These are phyloP conservation scores for Podila epigama DNA, from an alignment of 192 early-diverging fungal species.

Conservation along the genomic window DNA sequence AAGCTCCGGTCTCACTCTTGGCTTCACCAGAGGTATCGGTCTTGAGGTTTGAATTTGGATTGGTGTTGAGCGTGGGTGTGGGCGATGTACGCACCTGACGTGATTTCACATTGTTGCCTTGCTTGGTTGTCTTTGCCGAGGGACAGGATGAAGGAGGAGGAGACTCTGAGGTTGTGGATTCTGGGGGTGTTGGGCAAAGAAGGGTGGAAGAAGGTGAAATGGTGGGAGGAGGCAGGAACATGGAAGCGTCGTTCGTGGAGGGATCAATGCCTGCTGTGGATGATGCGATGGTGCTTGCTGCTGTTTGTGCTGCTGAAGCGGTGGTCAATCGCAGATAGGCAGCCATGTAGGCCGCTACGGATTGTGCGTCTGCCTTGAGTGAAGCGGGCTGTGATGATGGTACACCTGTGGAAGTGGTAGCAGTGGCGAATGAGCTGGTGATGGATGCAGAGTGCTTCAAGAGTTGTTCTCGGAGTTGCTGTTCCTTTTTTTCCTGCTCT, in stretches of 20 bases:
- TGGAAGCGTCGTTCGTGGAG: background rate
- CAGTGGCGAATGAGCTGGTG: background rate
- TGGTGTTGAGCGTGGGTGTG: background rate
- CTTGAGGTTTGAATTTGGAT: background rate
- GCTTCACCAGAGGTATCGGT: background rate
- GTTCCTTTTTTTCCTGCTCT: constrained; percentile 18
- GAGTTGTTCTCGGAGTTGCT: constrained; percentile 3
- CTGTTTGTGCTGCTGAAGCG: constrained; percentile 1
- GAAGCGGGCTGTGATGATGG: background rate
- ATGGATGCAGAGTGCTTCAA: background rate
- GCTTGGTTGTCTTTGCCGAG: background rate
- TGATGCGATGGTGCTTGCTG: background rate
- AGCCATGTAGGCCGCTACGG: constrained; percentile 46
- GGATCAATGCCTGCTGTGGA: background rate
- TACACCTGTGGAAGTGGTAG: background rate
- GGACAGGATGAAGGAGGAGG: background rate
- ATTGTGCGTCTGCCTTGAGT: constrained; percentile 39
- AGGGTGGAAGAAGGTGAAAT: background rate
- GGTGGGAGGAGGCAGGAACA: background rate
- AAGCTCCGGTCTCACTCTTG: background rate
- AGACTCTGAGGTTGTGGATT: background rate
- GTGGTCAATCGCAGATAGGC: constrained; percentile 18
- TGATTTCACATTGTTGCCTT: background rate
- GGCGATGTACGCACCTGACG: background rate
- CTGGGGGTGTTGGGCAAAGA: background rate